Conservation (phyloP, 2,329 filamentous ascomycete species). For the Botryosphaeria dothidea region DNA sequence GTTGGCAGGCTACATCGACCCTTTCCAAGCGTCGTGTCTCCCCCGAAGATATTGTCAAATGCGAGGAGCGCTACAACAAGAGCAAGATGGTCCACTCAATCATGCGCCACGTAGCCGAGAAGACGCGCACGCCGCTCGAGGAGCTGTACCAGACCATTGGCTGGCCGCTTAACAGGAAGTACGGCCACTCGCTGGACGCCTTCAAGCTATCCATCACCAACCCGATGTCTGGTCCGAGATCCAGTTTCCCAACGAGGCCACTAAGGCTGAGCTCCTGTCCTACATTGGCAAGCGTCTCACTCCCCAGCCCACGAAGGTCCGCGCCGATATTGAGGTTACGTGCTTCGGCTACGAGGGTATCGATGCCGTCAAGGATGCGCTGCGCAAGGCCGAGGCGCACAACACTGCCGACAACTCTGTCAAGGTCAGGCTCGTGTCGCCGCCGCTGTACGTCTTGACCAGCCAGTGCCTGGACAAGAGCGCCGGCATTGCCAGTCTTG, state of each 20-base stretch:
- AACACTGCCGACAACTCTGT: conserved; percentile 93
- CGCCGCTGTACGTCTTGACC: conserved; percentile 93
- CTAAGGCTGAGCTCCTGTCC: conserved; percentile 84
- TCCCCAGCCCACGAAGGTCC: conserved; percentile 97
- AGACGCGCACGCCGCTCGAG: conserved; percentile 93
- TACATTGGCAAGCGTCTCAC: conserved; percentile 98
- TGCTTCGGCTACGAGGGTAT: conserved; percentile 87
- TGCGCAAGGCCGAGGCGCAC: conserved; percentile 86
- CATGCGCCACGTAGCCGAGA: conserved; percentile 98
- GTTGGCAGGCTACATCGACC: conserved; percentile 82
- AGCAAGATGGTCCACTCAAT: conserved; percentile 99
- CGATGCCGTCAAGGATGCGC: conserved; percentile 92
- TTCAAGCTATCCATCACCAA: conserved; percentile 99
- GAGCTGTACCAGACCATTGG: conserved; percentile 89
- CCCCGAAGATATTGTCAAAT: conserved; percentile 96
- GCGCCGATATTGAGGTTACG: conserved; percentile 81
- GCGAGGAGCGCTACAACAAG: conserved; percentile 99
- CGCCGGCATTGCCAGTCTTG: conserved; percentile 78
- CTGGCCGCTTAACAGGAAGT: conserved; percentile 98
- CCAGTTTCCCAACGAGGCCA: conserved; percentile 79
- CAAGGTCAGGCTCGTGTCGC: conserved; percentile 98
- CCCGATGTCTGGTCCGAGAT: conserved; percentile 93
- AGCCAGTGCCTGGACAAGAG: conserved; percentile 94
- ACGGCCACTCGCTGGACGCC: conserved; percentile 92
- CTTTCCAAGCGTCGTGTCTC: conserved; percentile 97